Evolutionary conservation across 2,329 filamentous ascomycete species (phyloP).

Genomic region (Leptoxyphium fumago): DNA sequence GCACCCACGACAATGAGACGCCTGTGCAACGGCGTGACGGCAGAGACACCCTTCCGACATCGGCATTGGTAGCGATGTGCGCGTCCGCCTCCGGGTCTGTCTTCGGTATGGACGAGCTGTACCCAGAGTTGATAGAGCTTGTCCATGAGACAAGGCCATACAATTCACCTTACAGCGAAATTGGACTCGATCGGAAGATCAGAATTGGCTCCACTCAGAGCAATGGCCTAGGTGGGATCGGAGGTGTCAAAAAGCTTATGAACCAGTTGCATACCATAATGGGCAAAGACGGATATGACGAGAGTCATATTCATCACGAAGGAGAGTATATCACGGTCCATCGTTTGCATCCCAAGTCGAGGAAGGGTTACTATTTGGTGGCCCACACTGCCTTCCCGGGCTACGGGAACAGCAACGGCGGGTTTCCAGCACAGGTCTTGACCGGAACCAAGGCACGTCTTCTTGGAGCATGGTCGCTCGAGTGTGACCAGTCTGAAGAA

Average conservation of each 20-base stretch:
- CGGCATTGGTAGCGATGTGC: conserved; percentile 91
- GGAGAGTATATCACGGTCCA: conserved; percentile 94
- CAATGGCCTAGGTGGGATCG: conserved; percentile 52
- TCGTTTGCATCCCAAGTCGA: conserved; percentile 77
- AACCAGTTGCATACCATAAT: conserved; percentile 92
- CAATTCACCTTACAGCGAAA: conserved; percentile 56
- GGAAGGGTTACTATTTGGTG: conserved; percentile 89
- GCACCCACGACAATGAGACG: conserved; percentile 95
- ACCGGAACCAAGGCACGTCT: conserved; percentile 72
- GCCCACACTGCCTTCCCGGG: conserved; percentile 93
- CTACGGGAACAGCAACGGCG: conserved; percentile 70
- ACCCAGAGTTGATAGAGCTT: conserved; percentile 82
- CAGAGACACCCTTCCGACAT: conserved; percentile 83
- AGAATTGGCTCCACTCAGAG: conserved; percentile 45
- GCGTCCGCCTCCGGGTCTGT: conserved; percentile 88
- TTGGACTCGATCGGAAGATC: conserved; percentile 29
- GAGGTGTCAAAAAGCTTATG: conserved; percentile 76
- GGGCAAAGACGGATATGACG: conserved; percentile 87
- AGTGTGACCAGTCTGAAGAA: conserved; percentile 66
- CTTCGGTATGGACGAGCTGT: conserved; percentile 96
- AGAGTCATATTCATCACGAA: conserved; percentile 94
- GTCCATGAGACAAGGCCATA: conserved; percentile 81
- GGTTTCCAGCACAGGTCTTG: conserved; percentile 65
- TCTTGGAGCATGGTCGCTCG: conserved; percentile 81
- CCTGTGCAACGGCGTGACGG: conserved; percentile 91